A percentile compares a stretch with the other conserved stretches of the same genome.
Evolutionary conservation across 1,284 basidiomycete genomes (phyloP).

Genomic region (Rhodotorula glutinis): DNA sequence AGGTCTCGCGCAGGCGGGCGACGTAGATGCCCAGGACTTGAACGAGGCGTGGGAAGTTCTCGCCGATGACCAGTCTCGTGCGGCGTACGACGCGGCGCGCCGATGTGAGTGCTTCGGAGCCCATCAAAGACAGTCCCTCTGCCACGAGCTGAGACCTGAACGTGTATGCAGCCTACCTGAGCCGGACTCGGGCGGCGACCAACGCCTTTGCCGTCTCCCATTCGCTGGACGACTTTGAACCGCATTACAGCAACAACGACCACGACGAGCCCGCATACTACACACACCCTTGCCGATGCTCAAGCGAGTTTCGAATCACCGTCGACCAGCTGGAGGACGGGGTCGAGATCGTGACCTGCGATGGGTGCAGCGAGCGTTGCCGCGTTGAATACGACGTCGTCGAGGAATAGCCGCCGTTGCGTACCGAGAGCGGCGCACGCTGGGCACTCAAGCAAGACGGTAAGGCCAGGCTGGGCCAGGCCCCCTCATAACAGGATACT

Average conservation of each 20-base stretch:
- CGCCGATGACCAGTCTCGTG: conserved; percentile 39
- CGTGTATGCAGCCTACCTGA: too few relatives aligned
- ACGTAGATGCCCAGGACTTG: conserved; percentile 26
- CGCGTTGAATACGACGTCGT: conserved; percentile 51
- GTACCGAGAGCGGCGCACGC: too few relatives aligned
- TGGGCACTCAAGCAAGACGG: too few relatives aligned
- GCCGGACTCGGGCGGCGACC: background rate
- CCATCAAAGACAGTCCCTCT: background rate
- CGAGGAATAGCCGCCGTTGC: conserved; percentile 40
- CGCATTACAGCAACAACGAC: conserved; percentile 27
- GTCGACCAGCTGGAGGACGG: conserved; percentile 49
- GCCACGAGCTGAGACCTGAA: conserved; percentile 29
- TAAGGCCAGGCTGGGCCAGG: too few relatives aligned
- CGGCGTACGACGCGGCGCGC: conserved; percentile 24
- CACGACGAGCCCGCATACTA: conserved; percentile 45
- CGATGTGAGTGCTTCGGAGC: background rate
- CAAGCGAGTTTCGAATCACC: conserved; percentile 47
- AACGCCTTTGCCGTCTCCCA: conserved; percentile 21
- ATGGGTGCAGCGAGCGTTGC: conserved; percentile 52
- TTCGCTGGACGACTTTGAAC: conserved; percentile 31
- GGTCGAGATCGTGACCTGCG: conserved; percentile 51
- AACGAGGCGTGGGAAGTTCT: conserved; percentile 50
- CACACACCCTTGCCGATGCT: conserved; percentile 51
- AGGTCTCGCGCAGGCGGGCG: too few relatives aligned
- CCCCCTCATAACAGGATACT: too few relatives aligned